These are phyloP conservation scores for Hanseniaspora valbyensis DNA, from an alignment of 805 yeast genomes.

Conservation along the genomic window DNA sequence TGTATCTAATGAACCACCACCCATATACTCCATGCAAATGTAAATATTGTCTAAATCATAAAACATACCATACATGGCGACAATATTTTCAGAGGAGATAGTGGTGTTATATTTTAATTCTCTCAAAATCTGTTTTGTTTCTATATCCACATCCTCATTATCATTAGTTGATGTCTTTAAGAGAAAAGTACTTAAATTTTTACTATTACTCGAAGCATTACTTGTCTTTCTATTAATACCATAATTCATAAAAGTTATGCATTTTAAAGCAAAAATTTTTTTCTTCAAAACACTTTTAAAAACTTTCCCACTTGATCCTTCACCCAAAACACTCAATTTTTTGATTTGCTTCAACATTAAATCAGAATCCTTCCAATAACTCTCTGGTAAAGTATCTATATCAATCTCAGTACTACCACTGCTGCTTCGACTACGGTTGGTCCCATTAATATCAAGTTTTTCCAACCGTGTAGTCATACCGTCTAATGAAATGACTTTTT, in stretches of 20 bases:
- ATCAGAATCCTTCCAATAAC: conserved; percentile 61
- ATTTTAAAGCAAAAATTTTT: conserved; percentile 70
- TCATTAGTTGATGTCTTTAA: conserved; percentile 22
- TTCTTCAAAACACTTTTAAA: conserved; percentile 56
- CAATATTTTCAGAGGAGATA: conserved; percentile 76
- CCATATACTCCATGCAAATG: conserved; percentile 96
- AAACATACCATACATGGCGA: conserved; percentile 86
- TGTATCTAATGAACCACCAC: conserved; percentile 81
- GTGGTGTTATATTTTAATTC: conserved; percentile 75
- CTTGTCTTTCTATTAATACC: conserved; percentile 24
- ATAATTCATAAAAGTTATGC: conserved; percentile 30
- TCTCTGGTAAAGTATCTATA: conserved; percentile 51
- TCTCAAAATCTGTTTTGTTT: conserved; percentile 80
- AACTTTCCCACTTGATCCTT: conserved; percentile 91
- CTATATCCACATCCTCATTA: conserved; percentile 41
- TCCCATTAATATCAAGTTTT: conserved; percentile 3
- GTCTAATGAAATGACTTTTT: conserved; percentile 5
- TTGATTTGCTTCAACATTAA: conserved; percentile 45
- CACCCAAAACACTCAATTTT: conserved; percentile 68
- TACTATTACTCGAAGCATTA: conserved; percentile 1
- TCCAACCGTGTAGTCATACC: conserved; percentile 10
- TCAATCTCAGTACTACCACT: conserved; percentile 21
- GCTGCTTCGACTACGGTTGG: neutral
- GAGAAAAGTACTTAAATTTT: neutral
- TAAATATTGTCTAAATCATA: conserved; percentile 70